Conservation (phyloP, 2,329 filamentous ascomycete genomes). For the Lithohypha guttulata region DNA sequence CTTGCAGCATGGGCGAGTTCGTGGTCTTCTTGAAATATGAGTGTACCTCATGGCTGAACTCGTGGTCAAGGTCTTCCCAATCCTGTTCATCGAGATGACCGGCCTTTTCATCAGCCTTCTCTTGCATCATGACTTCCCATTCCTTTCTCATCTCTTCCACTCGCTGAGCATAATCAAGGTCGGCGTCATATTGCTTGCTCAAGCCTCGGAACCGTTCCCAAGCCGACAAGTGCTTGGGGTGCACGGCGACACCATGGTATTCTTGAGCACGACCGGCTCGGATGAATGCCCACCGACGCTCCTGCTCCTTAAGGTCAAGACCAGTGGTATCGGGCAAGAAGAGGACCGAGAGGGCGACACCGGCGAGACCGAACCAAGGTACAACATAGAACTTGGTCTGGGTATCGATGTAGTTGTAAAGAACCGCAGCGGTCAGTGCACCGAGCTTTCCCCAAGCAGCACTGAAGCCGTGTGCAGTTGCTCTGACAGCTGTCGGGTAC, state of each 20-base stretch:
- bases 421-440: slow-evolving; percentile 71
- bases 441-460: slow-evolving; percentile 83
- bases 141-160: slow-evolving; percentile 67
- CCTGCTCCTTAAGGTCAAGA: slow-evolving; percentile 92
- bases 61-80: slow-evolving; percentile 31
- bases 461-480: slow-evolving; percentile 89
- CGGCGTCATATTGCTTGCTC: slow-evolving; percentile 72
- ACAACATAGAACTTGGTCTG: slow-evolving; percentile 83
- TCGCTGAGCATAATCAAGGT: slow-evolving; percentile 71
- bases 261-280: slow-evolving; percentile 64
- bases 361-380: slow-evolving; percentile 84
- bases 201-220: slow-evolving; percentile 76
- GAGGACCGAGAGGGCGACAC: slow-evolving; percentile 69
- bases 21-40: slow-evolving; percentile 44
- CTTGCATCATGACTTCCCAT: slow-evolving; percentile 40
- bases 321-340: slow-evolving; percentile 93
- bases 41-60: slow-evolving; percentile 40
- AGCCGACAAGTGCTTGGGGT: slow-evolving; percentile 74
- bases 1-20: slow-evolving; percentile 18
- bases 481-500: slow-evolving; percentile 88
- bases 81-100: slow-evolving; percentile 29
- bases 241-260: slow-evolving; percentile 88
- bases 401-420: slow-evolving; percentile 90
- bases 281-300: slow-evolving; percentile 84
- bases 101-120: slow-evolving; percentile 41